Base-by-base conservation (phyloP, 768 basidiomycete genomes). In the Butyriboletus loyo region DNA sequence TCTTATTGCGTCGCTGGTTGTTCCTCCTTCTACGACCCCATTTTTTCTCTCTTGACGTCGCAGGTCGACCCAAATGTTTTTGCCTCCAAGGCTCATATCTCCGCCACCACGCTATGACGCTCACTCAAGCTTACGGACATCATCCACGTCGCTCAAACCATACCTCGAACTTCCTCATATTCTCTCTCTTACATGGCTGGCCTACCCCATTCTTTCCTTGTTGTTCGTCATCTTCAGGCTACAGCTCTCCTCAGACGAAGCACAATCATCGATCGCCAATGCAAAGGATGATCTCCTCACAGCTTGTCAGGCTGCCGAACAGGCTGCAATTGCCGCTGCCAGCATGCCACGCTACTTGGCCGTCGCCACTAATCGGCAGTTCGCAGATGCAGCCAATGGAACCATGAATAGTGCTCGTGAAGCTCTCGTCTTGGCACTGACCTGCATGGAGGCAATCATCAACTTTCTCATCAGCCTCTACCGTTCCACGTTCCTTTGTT, bases 381-480 rank as follows among this genome's bases (percentile, higher is more conserved):
- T 92, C 53, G 77, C 84, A 4, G 82, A 86, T 55, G 83, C 88
- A 2, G 84, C 91, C 51, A 92, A 95, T 60, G 89, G 78, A 14
- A 82, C 85, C 0, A 80, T 97, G 70, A 77, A 86, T 49, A 90
- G 79, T 22, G 86, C 92, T 17, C 86, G 89, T 21, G 83, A 76
- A 10, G 79, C 86, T 7, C 78, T 97, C 47, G 73, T 87, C 32
- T 72, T 91, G 36, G 72, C 90, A 3, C 73, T 98, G 50, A 96
- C 89, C 0, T 75, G 85, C 34, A 87, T 96, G 82, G 92, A 97
- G 66, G 84, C 78, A 1, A 80, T 95, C 62, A 86, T 94, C 71
- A 92, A 90, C 62, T 98, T 98, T 70, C 81, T 97, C 57, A 81
- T 98, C 58, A 88, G 92, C 71, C 82, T 87, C 41, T 98, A 97